Base-by-base conservation (phyloP, 2,329 filamentous ascomycete species). In the Trichophyton rubrum region DNA sequence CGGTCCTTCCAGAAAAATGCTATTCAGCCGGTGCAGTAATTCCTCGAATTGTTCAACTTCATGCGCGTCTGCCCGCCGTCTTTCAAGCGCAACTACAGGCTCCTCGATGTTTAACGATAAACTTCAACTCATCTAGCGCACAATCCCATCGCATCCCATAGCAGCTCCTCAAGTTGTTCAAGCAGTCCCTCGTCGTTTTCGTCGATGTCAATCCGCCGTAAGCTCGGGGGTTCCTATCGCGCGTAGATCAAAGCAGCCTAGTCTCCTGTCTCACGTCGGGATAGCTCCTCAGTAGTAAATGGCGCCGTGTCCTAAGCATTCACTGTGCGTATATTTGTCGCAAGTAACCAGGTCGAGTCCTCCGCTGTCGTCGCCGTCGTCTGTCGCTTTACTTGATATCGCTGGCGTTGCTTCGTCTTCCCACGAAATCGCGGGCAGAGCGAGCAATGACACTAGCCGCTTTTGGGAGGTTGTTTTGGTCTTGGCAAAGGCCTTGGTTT, bases 401-500 rank as follows among this genome's bases (percentile, higher is more conserved):
- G 57, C 40, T 24, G 17, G 40, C 56, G 35, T 45, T 30, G 41
- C 55, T 41, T n/a, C 20, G 22, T 24, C 40, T n/a, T 17, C 41
- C 20, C 41, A 15, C n/a, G 35, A 43, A 57, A 57, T 57, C 40
- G 55, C 55, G 40, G 55, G 55, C 55, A n/a, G 20, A 41, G 27
- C 15, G 3, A 43, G 27, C 22, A 55, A 1, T 3, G 35, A 43
- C 15, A 8, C 55, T 57, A 57, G 41, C 40, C 57, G 35, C 27
- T 45, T 49, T 59, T 22, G 43, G 57, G 40, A 59, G 27, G 30
- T 47, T 59, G 57, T 59, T 59, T 59, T 59, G 57, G 40, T 59
- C 57, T 59, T 59, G 57, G 57, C 57, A 30, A 33, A 3, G 6
- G 13, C 2, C 15, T 5, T n/a, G 35, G 38, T 56, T 33, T n/a